Base-by-base conservation (phyloP, 768 basidiomycete species). In the Hygrophorus russula region DNA sequence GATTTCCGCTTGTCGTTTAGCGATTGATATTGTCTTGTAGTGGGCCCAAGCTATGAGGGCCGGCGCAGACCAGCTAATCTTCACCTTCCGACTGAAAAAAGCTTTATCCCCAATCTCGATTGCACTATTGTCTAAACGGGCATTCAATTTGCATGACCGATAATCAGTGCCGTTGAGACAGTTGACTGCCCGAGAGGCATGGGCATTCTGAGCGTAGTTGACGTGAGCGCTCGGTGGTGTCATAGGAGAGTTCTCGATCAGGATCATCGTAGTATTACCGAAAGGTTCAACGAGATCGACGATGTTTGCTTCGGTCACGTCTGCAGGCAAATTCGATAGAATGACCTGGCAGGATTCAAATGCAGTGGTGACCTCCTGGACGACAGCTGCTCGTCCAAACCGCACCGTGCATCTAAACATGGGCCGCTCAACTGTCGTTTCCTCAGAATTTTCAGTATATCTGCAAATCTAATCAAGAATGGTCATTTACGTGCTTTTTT, bases 41-140 rank as follows among this genome's bases (percentile, higher is more conserved):
- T 66, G 65, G 15, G 61, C 63, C 68, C 71, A 78, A 4, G 68
- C 74, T 6, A 56, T 56, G 19, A 56, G 50, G 40, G 56, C 59
- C 0, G 75, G 67, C 8, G 67, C 61, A 30, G 64, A 65, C 71
- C 73, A 76, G 19, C 56, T 59, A 4, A 78, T 41, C 46, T 64
- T 68, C 43, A 73, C 54, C 45, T 59, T 57, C 42, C 53, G 54
- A 40, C 54, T 54, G 39, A 52, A 36, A 31, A 48, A 11, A 39
- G 44, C 31, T 45, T 49, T 41, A 47, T 50, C 8, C 44, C 56
- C 24, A 47, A 48, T 47, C 20, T 56, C 44, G 32, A 50, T 30
- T 20, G 32, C 34, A 39, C 49, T 41, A 30, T 35, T 29, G 18
- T 60, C 54, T 18, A 67, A 51, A 18, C 53, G 48, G 17, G 63